These are phyloP conservation scores for Paramecium sexaurelia DNA, from an alignment of 73 alveolate species.

Conservation along the genomic window DNA sequence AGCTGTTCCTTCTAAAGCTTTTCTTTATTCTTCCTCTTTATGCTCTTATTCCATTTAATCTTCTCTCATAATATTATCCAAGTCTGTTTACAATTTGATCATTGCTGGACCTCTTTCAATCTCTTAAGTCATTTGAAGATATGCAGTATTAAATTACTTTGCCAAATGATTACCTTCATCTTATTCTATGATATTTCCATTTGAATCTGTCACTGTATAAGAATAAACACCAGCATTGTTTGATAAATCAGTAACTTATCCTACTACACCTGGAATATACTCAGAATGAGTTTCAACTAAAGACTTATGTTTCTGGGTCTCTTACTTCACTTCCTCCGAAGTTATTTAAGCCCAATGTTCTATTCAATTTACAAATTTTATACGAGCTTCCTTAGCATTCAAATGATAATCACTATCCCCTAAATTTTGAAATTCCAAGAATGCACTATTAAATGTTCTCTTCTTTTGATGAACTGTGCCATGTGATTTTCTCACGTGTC, in stretches of 20 bases:
- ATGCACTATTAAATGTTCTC: slow-evolving; percentile 44
- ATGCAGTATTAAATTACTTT: slow-evolving; percentile 15
- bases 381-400: slow-evolving; percentile 12
- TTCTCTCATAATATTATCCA: slow-evolving; percentile 36
- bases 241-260: background rate
- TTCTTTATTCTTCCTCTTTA: background rate
- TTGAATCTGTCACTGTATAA: slow-evolving; percentile 12
- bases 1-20: slow-evolving; percentile 34
- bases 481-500: slow-evolving; percentile 28
- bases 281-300: slow-evolving; percentile 17
- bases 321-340: background rate
- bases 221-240: slow-evolving; percentile 25
- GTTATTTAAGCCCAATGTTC: slow-evolving; percentile 44
- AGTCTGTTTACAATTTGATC: slow-evolving; percentile 3
- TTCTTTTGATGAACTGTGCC: background rate
- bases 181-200: slow-evolving; percentile 22
- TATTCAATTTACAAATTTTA: background rate
- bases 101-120: slow-evolving; percentile 31
- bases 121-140: slow-evolving; percentile 1
- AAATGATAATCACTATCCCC: slow-evolving; percentile 35
- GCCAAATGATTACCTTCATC: slow-evolving; percentile 25
- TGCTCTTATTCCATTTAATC: background rate
- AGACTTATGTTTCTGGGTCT: background rate
- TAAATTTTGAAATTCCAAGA: background rate
- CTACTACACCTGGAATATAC: slow-evolving; percentile 1